A percentile compares a stretch with the other conserved stretches of the same genome.
phyloP scores from a whole-genome alignment of 2,329 filamentous ascomycete species.

The Lizonia empirigonia region DNA sequence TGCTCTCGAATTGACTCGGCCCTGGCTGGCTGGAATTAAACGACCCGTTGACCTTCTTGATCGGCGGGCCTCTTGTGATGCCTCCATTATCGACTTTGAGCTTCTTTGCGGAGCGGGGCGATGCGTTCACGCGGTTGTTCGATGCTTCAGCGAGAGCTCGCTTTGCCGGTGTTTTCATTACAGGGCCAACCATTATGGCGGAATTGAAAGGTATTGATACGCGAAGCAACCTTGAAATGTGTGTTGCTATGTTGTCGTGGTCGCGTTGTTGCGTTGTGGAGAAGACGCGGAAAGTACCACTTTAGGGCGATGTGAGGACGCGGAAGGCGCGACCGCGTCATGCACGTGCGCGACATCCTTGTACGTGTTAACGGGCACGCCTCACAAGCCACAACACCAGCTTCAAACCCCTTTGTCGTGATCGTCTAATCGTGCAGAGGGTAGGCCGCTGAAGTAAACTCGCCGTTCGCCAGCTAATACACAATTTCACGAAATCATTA shows the following conservation, averaged over 20 bases:
- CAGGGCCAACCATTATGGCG: constrained; percentile 41
- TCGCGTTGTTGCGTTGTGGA: constrained; percentile 25
- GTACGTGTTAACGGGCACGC: constrained; percentile 28
- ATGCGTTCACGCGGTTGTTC: constrained; percentile 51
- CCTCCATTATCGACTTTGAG: constrained; percentile 73
- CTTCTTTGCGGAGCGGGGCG: constrained; percentile 71
- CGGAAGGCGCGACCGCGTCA: constrained; percentile 34
- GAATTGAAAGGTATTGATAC: background rate
- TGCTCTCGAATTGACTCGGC: constrained; percentile 94
- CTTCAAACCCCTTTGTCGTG: background rate
- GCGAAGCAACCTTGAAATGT: background rate
- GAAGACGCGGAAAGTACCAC: constrained; percentile 25
- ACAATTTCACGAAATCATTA: too few relatives aligned
- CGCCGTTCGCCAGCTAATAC: too few relatives aligned
- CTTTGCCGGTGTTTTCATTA: constrained; percentile 50
- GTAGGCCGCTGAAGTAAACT: too few relatives aligned
- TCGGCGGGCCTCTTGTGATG: constrained; percentile 65
- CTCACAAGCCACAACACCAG: constrained; percentile 10
- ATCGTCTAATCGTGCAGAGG: too few relatives aligned
- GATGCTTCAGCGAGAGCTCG: constrained; percentile 55
- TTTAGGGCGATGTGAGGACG: constrained; percentile 32
- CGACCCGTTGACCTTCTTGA: constrained; percentile 66
- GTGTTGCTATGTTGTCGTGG: constrained; percentile 3
- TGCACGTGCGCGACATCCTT: constrained; percentile 34
- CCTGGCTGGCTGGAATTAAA: constrained; percentile 70